Evolutionary conservation across 2,329 filamentous ascomycete species (phyloP), one percentile per base, ranked within the genome.

Genomic region (Arthrocladium fulminans): DNA sequence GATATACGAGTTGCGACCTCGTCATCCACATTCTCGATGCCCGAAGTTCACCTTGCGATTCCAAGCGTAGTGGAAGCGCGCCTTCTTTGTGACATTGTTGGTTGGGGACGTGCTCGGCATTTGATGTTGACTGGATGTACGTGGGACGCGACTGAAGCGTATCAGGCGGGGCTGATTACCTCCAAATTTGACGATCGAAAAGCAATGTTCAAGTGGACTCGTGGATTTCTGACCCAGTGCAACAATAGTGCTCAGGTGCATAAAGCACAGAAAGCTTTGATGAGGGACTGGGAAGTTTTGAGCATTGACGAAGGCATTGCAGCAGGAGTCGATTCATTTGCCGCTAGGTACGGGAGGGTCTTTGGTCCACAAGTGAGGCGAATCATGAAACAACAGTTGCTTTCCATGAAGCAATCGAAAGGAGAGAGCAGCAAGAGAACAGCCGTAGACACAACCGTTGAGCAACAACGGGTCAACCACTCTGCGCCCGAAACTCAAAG

Each of bases 241-340:
- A n/a, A 25, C 15, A 45, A 51, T 12, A 7, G 25, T 30, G 44
- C 49, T 8, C 23, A 38, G 7, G 52, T 49, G 1, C 51, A 50
- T 49, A 47, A 45, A 22, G 48, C 43, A 1, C 56, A 58, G 40
- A 58, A 58, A 43, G 44, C 37, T 2, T 35, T 58, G 35, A 45
- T 55, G 13, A 51, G 50, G 35, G 49, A 52, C 15, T 65, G 62
- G 61, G 60, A 62, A 48, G 53, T 55, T 38, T 41, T 53, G 10
- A 56, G 57, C 10, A 24, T 61, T 22, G 50, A 59, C 5, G 23
- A 50, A n/a, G 60, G 56, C 1, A 58, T 62, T 22, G 50, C 51
- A 19, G 57, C 55, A 1, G 59, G 62, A 1, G 50, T 64, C 13
- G 51, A 56, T 41, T 54, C 57, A 9, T 65, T 63, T 53, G 62